These are phyloP conservation scores for Trichocomaceae sp. DNA, from an alignment of 2,329 filamentous ascomycete genomes.

Conservation along the genomic window DNA sequence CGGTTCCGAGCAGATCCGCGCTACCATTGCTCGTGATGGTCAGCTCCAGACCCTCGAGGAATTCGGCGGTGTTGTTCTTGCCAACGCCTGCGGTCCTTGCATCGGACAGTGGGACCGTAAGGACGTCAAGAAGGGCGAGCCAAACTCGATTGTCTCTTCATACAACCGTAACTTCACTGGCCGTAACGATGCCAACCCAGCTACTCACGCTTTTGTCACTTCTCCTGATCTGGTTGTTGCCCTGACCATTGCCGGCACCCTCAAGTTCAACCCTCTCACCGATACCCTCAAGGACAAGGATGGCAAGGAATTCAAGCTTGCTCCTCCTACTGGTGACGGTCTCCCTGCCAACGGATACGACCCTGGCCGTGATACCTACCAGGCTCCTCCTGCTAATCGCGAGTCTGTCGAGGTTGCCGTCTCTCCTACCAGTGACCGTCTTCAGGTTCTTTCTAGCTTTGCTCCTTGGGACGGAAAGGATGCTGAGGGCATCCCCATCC, in stretches of 20 bases:
- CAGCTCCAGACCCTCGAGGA: conserved; percentile 93
- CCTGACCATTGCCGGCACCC: conserved; percentile 71
- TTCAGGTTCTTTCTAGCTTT: conserved; percentile 87
- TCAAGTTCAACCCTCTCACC: conserved; percentile 91
- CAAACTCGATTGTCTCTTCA: conserved; percentile 96
- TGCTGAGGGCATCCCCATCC: conserved; percentile 71
- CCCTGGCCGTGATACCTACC: conserved; percentile 87
- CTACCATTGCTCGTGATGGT: conserved; percentile 83
- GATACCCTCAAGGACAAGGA: conserved; percentile 91
- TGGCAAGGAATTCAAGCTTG: conserved; percentile 89
- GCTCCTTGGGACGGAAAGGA: conserved; percentile 88
- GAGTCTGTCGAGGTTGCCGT: conserved; percentile 68
- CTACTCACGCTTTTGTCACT: conserved; percentile 87
- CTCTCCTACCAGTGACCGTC: conserved; percentile 82
- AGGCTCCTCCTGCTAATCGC: conserved; percentile 82
- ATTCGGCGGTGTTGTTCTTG: conserved; percentile 88
- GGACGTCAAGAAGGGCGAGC: conserved; percentile 88
- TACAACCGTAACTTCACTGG: conserved; percentile 99
- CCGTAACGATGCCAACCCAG: conserved; percentile 92
- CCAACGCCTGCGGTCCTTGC: conserved; percentile 89
- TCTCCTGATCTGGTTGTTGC: conserved; percentile 87
- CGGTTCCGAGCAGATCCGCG: conserved; percentile 93
- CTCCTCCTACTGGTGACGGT: conserved; percentile 70
- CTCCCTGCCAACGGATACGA: conserved; percentile 81
- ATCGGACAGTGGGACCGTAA: conserved; percentile 93